These are phyloP conservation scores for Lagerstroemia fauriei DNA, from an alignment of 441 rosid species.

Conservation along the genomic window DNA sequence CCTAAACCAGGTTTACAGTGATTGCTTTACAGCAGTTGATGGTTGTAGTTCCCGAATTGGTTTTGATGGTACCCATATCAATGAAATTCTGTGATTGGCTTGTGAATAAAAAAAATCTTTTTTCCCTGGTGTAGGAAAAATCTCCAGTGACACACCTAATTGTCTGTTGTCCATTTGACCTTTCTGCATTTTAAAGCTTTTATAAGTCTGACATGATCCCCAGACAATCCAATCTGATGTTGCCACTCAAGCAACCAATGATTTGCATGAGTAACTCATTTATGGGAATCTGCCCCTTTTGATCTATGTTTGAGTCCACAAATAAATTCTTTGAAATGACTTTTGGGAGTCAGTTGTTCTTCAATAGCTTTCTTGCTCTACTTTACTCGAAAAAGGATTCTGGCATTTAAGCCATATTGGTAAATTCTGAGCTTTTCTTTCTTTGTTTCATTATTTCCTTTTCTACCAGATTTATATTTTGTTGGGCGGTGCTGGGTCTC, in stretches of 20 bases:
- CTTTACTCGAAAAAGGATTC: background rate
- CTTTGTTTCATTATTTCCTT: slow-evolving; percentile 6
- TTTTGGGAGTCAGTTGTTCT: background rate
- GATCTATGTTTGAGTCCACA: too few species aligned
- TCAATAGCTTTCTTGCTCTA: background rate
- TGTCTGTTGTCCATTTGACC: background rate
- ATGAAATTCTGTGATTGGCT: background rate
- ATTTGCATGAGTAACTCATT: background rate
- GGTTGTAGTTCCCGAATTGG: background rate
- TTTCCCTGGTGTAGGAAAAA: too few species aligned
- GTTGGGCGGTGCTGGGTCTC: slow-evolving; percentile 66
- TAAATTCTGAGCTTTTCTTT: slow-evolving; percentile 10
- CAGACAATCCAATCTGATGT: background rate
- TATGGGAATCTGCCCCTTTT: background rate
- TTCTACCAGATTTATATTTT: slow-evolving; percentile 70
- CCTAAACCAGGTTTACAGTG: too few species aligned
- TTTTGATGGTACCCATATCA: background rate
- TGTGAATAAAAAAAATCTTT: too few species aligned
- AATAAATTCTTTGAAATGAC: too few species aligned
- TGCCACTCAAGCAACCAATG: background rate
- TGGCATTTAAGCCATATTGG: background rate
- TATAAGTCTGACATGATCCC: background rate
- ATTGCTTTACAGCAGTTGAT: too few species aligned
- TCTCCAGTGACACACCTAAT: background rate
- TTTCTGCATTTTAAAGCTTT: background rate